phyloP scores from a whole-genome alignment of 2,329 filamentous ascomycete species.

The Sporothrix euskadiensis region DNA sequence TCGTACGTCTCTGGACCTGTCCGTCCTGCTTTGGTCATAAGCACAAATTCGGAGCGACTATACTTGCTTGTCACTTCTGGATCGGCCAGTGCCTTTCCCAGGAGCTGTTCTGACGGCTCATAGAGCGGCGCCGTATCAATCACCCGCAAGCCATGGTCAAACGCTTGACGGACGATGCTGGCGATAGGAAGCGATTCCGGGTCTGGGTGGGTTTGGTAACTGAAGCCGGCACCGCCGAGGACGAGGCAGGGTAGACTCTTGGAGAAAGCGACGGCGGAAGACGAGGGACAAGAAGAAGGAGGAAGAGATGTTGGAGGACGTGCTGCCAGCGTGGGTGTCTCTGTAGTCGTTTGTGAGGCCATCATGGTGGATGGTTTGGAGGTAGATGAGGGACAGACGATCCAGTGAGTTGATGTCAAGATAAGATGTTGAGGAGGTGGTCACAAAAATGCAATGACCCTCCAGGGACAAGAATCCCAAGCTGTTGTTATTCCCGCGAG shows the following conservation, averaged over 20 bases:
- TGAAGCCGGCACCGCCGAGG: constrained; percentile 25
- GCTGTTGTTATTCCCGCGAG: not conserved
- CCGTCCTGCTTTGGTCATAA: constrained; percentile 25
- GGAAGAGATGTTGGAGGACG: not conserved
- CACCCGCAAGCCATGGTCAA: constrained; percentile 22
- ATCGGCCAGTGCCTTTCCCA: constrained; percentile 16
- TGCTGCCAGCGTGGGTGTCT: not conserved
- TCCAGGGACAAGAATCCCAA: not conserved
- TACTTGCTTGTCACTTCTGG: constrained; percentile 18
- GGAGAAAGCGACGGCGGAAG: not conserved
- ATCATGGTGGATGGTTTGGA: not conserved
- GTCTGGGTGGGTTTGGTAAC: constrained; percentile 21
- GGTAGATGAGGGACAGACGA: not conserved
- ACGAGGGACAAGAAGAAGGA: not conserved
- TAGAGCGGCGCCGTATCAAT: constrained; percentile 22
- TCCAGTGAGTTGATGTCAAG: not conserved
- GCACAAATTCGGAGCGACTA: constrained; percentile 13
- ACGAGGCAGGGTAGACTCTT: constrained; percentile 41
- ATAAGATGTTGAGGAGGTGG: not conserved
- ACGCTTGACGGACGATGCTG: constrained; percentile 19
- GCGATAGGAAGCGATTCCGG: constrained; percentile 19
- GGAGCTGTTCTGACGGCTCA: constrained; percentile 25
- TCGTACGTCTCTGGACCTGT: constrained; percentile 11
- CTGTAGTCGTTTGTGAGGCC: not conserved
- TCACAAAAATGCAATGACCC: not conserved